Evolutionary conservation across 202 grass and related monocot genomes (phyloP), one percentile per base, ranked within the genome.

Genomic region (Carex arenaria): DNA sequence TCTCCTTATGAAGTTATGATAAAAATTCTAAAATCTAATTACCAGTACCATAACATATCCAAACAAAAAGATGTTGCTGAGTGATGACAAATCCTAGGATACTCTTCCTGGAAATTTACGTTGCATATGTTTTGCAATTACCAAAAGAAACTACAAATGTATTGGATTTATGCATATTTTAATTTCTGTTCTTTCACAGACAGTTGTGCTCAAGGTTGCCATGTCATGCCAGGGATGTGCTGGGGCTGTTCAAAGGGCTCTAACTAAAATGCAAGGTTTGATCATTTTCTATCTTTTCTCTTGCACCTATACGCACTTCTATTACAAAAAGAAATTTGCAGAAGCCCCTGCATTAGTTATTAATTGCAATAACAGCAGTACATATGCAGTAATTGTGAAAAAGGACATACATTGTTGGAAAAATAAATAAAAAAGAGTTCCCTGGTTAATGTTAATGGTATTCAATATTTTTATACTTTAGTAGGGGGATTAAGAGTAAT

Each of bases 141-240:
- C 10, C 12, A 9, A 10, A 56, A 36, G 26, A 56, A 73, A 55
- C 3, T 9, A 57, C 3, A 57, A 57, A 56, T 56, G 49, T 56
- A 12, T 64, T 14, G 2, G 20, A 34, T 28, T 51, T 36, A 31
- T 52, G n/a, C 62, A 57, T 63, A 47, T 68, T 61, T 54, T 76
- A 31, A 4, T 42, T 32, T 53, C 4, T 67, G 47, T 65, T 30
- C 12, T 55, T 5, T 61, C 76, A 23, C 90, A 94, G 95, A 98
- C 92, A 67, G 90, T 98, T 63, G 90, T 94, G 76, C 95, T 98
- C 23, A 93, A 86, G 86, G 95, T 98, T 51, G 87, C 81, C n/a
- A 98, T 98, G 95, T 93, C 95, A 60, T 98, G 95, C 74, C 86
- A 90, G 74, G 92, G 95, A 9, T 98, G 95, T 14, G 86, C 86